Conservation (phyloP, 2,329 filamentous ascomycete genomes). For the Dendrostoma leiphaemia region DNA sequence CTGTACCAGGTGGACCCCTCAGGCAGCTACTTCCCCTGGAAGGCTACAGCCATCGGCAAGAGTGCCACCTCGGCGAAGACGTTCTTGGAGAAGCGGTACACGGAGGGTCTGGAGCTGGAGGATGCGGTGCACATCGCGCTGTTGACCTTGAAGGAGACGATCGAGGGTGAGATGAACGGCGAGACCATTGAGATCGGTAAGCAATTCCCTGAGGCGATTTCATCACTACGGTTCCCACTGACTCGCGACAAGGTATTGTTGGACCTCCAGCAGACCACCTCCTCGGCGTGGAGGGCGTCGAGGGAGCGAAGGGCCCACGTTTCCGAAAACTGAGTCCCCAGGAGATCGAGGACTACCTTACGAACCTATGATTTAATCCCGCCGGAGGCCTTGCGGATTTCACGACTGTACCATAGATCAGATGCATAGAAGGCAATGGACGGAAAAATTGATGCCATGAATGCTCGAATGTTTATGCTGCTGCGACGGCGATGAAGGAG, state of each 20-base stretch:
- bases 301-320: slow-evolving; percentile 78
- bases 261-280: slow-evolving; percentile 91
- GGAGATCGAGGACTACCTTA: slow-evolving; percentile 99
- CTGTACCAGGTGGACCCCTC: slow-evolving; percentile 99
- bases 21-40: slow-evolving; percentile 98
- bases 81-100: slow-evolving; percentile 98
- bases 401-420: slow-evolving; percentile 38
- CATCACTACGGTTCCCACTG: neutral
- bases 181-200: slow-evolving; percentile 97
- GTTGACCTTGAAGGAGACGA: slow-evolving; percentile 96
- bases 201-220: slow-evolving; percentile 26
- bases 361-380: slow-evolving; percentile 73
- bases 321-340: slow-evolving; percentile 95
- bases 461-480: slow-evolving; percentile 18
- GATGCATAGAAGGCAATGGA: slow-evolving; percentile 29
- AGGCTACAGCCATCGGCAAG: slow-evolving; percentile 98
- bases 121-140: slow-evolving; percentile 98
- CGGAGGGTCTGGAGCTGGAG: slow-evolving; percentile 92
- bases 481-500: slow-evolving; percentile 45
- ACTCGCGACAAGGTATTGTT: slow-evolving; percentile 70
- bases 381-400: slow-evolving; percentile 21
- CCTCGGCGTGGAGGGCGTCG: slow-evolving; percentile 85
- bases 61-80: slow-evolving; percentile 98
- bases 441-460: slow-evolving; percentile 17
- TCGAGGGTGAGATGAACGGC: slow-evolving; percentile 98